Conservation (phyloP, 306 rosid genomes). For the Quercus parvula region DNA sequence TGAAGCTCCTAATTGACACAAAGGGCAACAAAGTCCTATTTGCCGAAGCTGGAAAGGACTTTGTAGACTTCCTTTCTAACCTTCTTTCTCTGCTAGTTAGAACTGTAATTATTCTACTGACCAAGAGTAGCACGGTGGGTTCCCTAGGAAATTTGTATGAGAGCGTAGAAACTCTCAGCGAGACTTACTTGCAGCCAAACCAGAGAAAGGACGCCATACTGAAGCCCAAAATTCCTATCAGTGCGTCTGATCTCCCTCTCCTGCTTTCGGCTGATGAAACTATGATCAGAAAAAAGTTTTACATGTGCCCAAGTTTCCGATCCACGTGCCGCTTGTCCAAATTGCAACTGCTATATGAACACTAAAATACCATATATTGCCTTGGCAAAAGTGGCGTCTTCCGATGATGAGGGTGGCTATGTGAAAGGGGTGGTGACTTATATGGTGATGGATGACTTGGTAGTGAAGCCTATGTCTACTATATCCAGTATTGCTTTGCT, state of each 20-base stretch:
- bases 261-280: not conserved
- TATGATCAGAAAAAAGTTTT: no score
- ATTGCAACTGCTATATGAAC: fast-evolving
- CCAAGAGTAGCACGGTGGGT: no score
- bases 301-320: not conserved
- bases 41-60: no score
- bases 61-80: no score
- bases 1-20: no score
- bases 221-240: not conserved
- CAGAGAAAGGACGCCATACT: not conserved
- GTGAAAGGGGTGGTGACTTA: conserved; percentile 36
- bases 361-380: fast-evolving
- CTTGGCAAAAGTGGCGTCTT: not conserved
- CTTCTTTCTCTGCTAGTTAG: no score
- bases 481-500: conserved; percentile 28
- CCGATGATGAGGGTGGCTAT: not conserved
- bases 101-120: no score
- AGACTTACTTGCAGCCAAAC: not conserved
- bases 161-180: no score
- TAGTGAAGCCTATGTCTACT: conserved; percentile 31
- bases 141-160: no score
- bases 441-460: conserved; percentile 44
- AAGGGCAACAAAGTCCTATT: no score
- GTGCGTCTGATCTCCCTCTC: not conserved
- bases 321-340: not conserved